A percentile compares a stretch with the other conserved stretches of the same genome.
phyloP scores from a whole-genome alignment of 2,329 filamentous ascomycete species.

The Colletotrichum sublineola region DNA sequence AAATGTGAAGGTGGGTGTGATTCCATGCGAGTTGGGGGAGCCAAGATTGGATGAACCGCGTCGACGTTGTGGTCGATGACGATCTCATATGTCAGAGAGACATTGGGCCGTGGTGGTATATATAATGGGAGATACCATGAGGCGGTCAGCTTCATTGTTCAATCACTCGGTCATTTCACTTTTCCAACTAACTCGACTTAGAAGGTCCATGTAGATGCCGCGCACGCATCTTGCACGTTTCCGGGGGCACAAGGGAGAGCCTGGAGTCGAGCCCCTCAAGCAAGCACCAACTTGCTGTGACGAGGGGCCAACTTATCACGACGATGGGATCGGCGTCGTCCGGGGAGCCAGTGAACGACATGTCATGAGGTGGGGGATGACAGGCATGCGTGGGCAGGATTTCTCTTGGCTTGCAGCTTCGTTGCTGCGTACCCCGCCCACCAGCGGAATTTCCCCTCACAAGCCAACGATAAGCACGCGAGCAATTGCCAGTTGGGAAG shows the following conservation, averaged over 20 bases:
- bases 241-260: neutral
- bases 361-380: conserved; percentile 19
- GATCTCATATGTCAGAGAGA: neutral
- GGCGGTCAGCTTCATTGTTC: neutral
- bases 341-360: conserved; percentile 7
- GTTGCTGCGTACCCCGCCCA: conserved; percentile 38
- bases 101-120: neutral
- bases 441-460: conserved; percentile 19
- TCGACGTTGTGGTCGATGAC: neutral
- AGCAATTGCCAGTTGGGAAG: conserved; percentile 22
- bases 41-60: neutral
- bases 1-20: neutral
- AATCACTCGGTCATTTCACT: neutral
- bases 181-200: conserved; percentile 30
- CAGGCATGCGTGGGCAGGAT: conserved; percentile 29
- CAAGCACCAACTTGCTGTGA: neutral
- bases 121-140: neutral
- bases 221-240: conserved; percentile 4
- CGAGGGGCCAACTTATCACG: conserved; percentile 10
- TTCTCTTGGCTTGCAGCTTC: conserved; percentile 36
- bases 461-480: conserved; percentile 31
- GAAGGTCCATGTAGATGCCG: conserved; percentile 29
- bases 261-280: neutral
- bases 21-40: neutral
- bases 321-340: conserved; percentile 25